Evolutionary conservation across 2,329 filamentous ascomycete genomes (phyloP), one percentile per base, ranked within the genome.

Genomic region (Knufia petricola): DNA sequence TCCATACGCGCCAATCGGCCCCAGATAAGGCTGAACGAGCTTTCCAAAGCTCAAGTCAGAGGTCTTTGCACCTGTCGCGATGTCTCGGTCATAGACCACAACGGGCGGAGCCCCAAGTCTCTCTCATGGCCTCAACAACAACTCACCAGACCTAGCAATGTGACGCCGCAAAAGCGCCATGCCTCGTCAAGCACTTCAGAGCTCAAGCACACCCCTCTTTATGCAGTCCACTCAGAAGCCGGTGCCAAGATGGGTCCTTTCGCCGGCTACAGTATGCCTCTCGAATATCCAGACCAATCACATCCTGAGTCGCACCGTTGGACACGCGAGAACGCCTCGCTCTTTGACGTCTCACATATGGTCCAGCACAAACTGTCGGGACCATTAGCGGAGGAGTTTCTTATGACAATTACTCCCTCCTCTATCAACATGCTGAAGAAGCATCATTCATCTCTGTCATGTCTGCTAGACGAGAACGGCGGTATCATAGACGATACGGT

Each of bases 341-440:
- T 98, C 55, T 98, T 98, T 63, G 92, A 98, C 67, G 92, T 96
- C 48, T 84, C 84, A 64, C 92, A 96, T 71, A 96, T 96, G 90
- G 77, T 82, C 47, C 89, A 95, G 70, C 88, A 95, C 66, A 77
- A 82, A 57, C 81, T 98, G 63, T 79, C 79, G 45, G 92, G 92
- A 0, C 80, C 87, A 4, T 85, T 85, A 28, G 89, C 87, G 3
- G 76, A 83, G 21, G 78, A 78, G 3, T 92, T 96, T 64, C 77
- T 98, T 30, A 82, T 94, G 72, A 81, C 73, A 56, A 73, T 98
- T 52, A 95, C 89, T 0, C 92, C 92, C 0, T 82, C 83, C 10
- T 79, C 81, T 38, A 73, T 92, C 44, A 72, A 75, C 41, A 71
- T 73, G 28, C 76, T 95, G 52, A 70, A 71, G 23, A 64, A 71